phyloP scores from a whole-genome alignment of 202 grass and related monocot genomes.

The Tripidium arundinaceum region DNA sequence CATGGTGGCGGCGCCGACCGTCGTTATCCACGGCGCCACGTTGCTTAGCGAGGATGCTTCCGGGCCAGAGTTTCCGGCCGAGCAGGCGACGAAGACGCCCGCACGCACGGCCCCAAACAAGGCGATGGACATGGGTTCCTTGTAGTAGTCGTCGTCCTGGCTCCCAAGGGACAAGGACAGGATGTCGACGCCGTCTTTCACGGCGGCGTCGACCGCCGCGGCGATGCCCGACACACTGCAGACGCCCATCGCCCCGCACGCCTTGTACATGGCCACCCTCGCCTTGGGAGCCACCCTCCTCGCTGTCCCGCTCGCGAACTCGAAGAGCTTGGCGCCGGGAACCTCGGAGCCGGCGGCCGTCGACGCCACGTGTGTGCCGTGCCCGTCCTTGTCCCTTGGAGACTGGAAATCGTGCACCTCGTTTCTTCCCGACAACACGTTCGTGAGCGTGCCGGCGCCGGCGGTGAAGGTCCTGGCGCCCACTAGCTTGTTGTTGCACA shows the following conservation, averaged over 20 bases:
- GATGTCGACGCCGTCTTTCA: conserved; percentile 56
- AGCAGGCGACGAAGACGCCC: conserved; percentile 41
- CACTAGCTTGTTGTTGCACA: conserved; percentile 47
- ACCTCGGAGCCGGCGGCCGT: conserved; percentile 38
- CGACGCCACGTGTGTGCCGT: conserved; percentile 53
- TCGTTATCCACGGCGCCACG: conserved; percentile 46
- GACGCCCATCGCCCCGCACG: background rate
- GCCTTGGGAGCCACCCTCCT: conserved; percentile 41
- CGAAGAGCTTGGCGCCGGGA: background rate
- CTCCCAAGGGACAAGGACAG: conserved; percentile 40
- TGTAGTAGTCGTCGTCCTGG: background rate
- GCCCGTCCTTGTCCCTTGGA: conserved; percentile 34
- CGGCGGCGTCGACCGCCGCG: conserved; percentile 37
- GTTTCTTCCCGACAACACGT: background rate
- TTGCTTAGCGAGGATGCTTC: background rate
- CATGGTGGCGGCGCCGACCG: conserved; percentile 39
- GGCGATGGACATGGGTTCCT: conserved; percentile 25
- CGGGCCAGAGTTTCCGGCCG: conserved; percentile 38
- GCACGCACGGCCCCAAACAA: conserved; percentile 29
- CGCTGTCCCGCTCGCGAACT: conserved; percentile 15
- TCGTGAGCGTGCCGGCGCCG: background rate
- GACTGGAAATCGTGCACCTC: background rate
- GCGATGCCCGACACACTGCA: conserved; percentile 9
- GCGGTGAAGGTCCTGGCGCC: conserved; percentile 34
- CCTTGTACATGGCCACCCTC: conserved; percentile 52